Base-by-base conservation (phyloP, 2,329 filamentous ascomycete species). In the Geoglossum cookeanum region DNA sequence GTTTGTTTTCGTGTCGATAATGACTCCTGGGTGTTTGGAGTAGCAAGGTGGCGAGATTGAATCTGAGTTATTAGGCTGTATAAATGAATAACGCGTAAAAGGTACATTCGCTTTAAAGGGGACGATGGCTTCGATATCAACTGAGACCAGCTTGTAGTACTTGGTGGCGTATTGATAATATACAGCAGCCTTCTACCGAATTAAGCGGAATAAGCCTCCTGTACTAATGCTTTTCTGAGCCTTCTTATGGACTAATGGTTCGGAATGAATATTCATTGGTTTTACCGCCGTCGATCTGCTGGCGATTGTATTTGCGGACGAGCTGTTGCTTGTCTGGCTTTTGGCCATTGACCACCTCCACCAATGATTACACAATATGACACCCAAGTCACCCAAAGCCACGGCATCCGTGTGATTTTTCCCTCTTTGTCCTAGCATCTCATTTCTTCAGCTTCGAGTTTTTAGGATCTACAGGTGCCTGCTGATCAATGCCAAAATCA, bases 401-500 rank as follows among this genome's bases (percentile, higher is more conserved):
- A 7, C 13, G 39, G 4, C 11, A 37, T 11, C 7, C 39, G 39
- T 42, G 4, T 15, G 9, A 9, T 15, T 42, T 42, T 13, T 33
- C 11, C 17, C 27, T 5, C 13, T 32, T 32, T 52, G 27, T 8
- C 5, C 15, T 33, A 13, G 15, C 22, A 11, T 6, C 27, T 52
- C 22, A 52, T n/a, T 32, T 52, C 27, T 33, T 52, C 48, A 6
- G 29, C 29, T 33, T 30, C 22, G 17, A 49, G 47, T 6, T 13
- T 33, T 52, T 52, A 15, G 15, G 27, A 15, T 15, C 8, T 15
- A 4, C 39, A 42, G 39, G 39, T 4, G 13, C 39, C 13, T 42
- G 39, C 39, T 42, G 39, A 15, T 42, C 39, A 15, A 42, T 42
- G 53, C 65, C 66, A 60, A 72, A 74, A 48, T 70, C 74, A 64